Conservation (phyloP, 208 protist species). For the Acanthamoeba sp. region DNA sequence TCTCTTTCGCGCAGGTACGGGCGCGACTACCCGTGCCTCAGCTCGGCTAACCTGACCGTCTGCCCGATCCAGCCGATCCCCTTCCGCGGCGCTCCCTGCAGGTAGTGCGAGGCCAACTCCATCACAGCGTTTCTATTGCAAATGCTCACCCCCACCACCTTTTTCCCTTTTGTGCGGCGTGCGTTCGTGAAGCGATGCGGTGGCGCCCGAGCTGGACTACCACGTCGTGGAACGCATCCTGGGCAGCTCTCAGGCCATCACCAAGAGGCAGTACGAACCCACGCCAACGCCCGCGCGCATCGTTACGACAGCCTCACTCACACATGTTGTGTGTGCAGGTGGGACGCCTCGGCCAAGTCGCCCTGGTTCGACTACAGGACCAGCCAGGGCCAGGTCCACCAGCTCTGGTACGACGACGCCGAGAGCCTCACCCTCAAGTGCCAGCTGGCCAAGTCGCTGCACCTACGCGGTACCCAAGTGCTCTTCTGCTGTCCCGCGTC, state of each 20-base stretch:
- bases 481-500: no score
- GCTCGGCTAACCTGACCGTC: constrained; percentile 45
- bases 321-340: background rate
- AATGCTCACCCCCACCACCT: no score
- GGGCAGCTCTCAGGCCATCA: background rate
- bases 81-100: constrained; percentile 74
- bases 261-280: background rate
- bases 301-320: no score
- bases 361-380: constrained; percentile 55
- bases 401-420: constrained; percentile 69
- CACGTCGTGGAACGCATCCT: background rate
- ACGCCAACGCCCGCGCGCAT: no score
- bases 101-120: no score
- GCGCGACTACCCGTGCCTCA: constrained; percentile 68
- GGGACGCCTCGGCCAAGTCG: constrained; percentile 44
- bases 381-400: background rate
- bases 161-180: background rate
- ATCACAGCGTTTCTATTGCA: no score
- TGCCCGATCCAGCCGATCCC: constrained; percentile 67
- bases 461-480: background rate
- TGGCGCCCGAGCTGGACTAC: constrained; percentile 61
- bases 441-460: constrained; percentile 43
- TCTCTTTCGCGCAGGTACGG: constrained; percentile 30
- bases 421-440: constrained; percentile 66
- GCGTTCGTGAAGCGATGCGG: constrained; percentile 10